Conservation (phyloP, 1,139 yeast genomes). For the Candida sanyaensis region DNA sequence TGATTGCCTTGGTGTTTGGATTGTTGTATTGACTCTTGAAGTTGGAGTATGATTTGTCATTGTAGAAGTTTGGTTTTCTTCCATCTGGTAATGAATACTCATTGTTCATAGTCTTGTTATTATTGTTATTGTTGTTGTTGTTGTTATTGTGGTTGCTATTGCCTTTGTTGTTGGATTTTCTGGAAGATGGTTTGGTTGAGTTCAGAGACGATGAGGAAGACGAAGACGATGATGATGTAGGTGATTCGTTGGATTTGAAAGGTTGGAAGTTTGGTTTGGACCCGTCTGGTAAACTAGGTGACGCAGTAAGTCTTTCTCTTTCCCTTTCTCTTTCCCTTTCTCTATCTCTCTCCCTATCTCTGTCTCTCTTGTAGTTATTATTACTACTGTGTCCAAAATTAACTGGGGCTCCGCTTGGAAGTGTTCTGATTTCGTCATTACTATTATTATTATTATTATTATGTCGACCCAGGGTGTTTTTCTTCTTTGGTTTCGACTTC, state of each 20-base stretch:
- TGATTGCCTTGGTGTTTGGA: constrained; percentile 15
- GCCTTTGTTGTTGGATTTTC: neutral
- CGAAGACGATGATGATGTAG: neutral
- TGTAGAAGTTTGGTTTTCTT: constrained; percentile 32
- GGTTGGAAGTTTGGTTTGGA: constrained; percentile 30
- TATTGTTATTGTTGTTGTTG: neutral
- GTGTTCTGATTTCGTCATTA: constrained; percentile 21
- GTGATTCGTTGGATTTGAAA: neutral
- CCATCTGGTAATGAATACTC: constrained; percentile 32
- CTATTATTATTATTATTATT: constrained; percentile 5
- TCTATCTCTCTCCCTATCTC: constrained; percentile 6
- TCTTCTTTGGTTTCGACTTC: constrained; percentile 9
- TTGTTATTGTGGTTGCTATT: constrained; percentile 3
- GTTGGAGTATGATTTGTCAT: constrained; percentile 7
- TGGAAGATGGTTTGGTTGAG: neutral
- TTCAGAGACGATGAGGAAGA: neutral
- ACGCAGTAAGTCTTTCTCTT: constrained; percentile 10
- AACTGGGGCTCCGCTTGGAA: constrained; percentile 47
- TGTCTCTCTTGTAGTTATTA: neutral
- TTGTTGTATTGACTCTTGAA: constrained; percentile 4
- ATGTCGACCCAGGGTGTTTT: constrained; percentile 17
- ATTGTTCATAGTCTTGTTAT: neutral
- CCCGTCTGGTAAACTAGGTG: constrained; percentile 32
- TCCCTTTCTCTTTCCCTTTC: constrained; percentile 5
- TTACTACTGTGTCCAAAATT: constrained; percentile 34